Evolutionary conservation across 2,329 filamentous ascomycete species (phyloP).

Genomic region (Trichoderma breve): DNA sequence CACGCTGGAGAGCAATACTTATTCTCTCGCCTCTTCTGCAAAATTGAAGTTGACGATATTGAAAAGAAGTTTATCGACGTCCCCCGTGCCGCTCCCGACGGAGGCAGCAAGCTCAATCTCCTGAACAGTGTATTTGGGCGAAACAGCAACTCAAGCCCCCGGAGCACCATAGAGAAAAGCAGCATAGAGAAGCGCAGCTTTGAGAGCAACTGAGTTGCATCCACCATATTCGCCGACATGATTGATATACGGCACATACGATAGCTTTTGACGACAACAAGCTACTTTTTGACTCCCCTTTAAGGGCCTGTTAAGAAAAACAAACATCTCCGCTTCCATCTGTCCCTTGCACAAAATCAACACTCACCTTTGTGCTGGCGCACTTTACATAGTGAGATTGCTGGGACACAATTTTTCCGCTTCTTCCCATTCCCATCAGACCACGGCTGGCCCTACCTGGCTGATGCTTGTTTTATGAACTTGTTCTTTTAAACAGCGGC

Average conservation of each 20-base stretch:
- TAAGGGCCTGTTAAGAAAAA: background rate
- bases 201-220: slow-evolving; percentile 37
- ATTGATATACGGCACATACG: background rate
- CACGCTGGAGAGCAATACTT: slow-evolving; percentile 87
- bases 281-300: background rate
- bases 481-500: slow-evolving; percentile 15
- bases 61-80: slow-evolving; percentile 57
- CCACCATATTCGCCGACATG: background rate
- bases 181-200: slow-evolving; percentile 50
- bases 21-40: slow-evolving; percentile 92
- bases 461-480: slow-evolving; percentile 4
- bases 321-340: slow-evolving; percentile 1
- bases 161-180: slow-evolving; percentile 52
- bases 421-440: slow-evolving; percentile 20
- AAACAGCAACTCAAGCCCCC: slow-evolving; percentile 46
- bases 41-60: slow-evolving; percentile 65
- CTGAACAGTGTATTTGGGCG: slow-evolving; percentile 59
- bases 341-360: background rate
- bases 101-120: slow-evolving; percentile 52
- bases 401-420: background rate
- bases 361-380: background rate
- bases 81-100: slow-evolving; percentile 40
- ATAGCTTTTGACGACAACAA: background rate
- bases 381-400: background rate
- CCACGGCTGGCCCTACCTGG: slow-evolving; percentile 1